Conservation (phyloP, 306 rosid species). For the Lathyrus aphaca region DNA sequence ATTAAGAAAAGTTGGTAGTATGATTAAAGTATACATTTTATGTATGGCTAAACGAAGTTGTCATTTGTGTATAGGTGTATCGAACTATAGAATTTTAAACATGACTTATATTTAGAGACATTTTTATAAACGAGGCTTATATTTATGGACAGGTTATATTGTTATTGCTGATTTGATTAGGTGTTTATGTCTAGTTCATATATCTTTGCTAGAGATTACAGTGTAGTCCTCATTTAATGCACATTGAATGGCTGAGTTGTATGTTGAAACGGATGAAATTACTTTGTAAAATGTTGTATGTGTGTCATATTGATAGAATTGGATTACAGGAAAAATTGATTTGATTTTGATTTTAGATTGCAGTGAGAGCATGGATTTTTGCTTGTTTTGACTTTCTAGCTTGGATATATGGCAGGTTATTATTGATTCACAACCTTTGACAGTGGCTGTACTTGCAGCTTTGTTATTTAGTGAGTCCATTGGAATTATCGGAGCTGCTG, state of each 20-base stretch:
- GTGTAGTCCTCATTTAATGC: slow-evolving; percentile 8
- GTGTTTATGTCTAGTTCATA: background rate
- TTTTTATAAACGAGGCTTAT: background rate
- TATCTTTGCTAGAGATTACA: slow-evolving; percentile 3
- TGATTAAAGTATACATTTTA: background rate
- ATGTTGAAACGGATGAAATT: slow-evolving; percentile 7
- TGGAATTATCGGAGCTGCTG: slow-evolving; percentile 79
- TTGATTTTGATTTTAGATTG: slow-evolving; percentile 24
- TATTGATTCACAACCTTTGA: slow-evolving; percentile 95
- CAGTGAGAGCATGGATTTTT: slow-evolving; percentile 4
- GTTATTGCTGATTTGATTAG: background rate
- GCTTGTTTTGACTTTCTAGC: slow-evolving; percentile 26
- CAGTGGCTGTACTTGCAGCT: slow-evolving; percentile 91
- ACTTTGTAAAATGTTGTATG: background rate
- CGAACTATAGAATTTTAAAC: background rate
- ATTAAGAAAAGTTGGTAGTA: no score
- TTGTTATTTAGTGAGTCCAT: slow-evolving; percentile 91
- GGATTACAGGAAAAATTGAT: background rate
- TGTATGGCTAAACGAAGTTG: background rate
- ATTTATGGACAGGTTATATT: background rate
- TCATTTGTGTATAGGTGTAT: background rate
- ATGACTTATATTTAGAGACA: background rate
- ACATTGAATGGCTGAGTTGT: slow-evolving; percentile 7
- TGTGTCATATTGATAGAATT: slow-evolving; percentile 10
- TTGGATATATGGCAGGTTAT: slow-evolving; percentile 66